Evolutionary conservation across 2,329 filamentous ascomycete genomes (phyloP).

Genomic region (Trichoderma simmonsii): DNA sequence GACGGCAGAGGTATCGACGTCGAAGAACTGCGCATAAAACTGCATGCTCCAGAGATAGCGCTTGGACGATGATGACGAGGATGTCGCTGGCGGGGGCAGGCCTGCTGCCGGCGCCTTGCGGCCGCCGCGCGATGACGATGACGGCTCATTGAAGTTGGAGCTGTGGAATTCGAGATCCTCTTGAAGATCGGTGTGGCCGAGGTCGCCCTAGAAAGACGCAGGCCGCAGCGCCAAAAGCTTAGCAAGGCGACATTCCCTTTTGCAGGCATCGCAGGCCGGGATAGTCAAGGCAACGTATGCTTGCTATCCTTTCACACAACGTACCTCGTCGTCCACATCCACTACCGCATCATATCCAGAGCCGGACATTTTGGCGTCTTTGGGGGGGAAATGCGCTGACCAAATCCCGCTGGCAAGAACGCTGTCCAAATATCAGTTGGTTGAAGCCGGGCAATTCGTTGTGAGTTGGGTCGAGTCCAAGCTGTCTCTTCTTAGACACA

Average conservation of each 20-base stretch:
- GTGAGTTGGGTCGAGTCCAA: not conserved
- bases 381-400: not conserved
- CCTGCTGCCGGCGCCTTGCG: conserved; percentile 50
- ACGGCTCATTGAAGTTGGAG: conserved; percentile 70
- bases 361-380: conserved; percentile 61
- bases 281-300: not conserved
- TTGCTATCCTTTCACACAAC: not conserved
- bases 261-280: not conserved
- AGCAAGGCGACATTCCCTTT: not conserved
- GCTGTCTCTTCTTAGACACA: not conserved
- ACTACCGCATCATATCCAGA: conserved; percentile 97
- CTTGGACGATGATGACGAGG: conserved; percentile 58
- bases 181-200: conserved; percentile 96
- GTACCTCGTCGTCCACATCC: conserved; percentile 91
- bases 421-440: not conserved
- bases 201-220: conserved; percentile 70
- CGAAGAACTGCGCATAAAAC: conserved; percentile 98
- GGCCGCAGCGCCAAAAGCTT: not conserved
- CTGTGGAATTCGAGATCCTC: conserved; percentile 99
- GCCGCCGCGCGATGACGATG: conserved; percentile 37
- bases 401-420: not conserved
- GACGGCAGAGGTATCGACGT: conserved; percentile 91
- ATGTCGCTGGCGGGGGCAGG: conserved; percentile 57
- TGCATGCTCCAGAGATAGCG: conserved; percentile 87
- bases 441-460: not conserved